Evolutionary conservation across 2,329 filamentous ascomycete genomes (phyloP), one percentile per base, ranked within the genome.

Genomic region (Diaporthe sp.): DNA sequence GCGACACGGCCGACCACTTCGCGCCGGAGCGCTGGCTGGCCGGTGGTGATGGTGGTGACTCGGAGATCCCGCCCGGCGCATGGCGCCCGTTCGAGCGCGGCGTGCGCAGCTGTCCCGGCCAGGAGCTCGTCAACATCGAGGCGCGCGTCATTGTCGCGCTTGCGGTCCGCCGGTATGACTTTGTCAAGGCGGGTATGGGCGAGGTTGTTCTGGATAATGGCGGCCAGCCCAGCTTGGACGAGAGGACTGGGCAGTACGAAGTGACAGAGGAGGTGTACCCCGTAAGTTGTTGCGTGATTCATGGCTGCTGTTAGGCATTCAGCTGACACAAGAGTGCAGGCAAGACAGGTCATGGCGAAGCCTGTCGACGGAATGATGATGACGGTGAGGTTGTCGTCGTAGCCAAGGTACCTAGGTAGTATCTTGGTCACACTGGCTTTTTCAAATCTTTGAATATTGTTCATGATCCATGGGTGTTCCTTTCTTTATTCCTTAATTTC

Each of bases 21-120:
- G 51, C 71, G 34, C 75, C 75, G 13, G 75, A 76, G 71, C 72
- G 72, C 20, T 74, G 72, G 72, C 25, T 71, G 51, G 44, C 44
- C 44, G 44, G 44, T 20, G 61, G 42, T 15, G 22, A 44, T 47
- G 47, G 3, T 8, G 34, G 49, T n/a, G 49, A 22, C 20, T 22
- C 49, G 49, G 49, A 6, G 9, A 51, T 51, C 49, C 49, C 49
- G 22, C 20, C 20, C 20, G 22, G 49, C 49, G 49, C 49, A 12
- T 51, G 49, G 49, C 49, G 49, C 20, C 49, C 49, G 49, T 51
- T n/a, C 49, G 49, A 51, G 49, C 49, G 49, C 49, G 49, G 49
- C 20, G 20, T 25, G 20, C 49, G 49, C 20, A 22, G 49, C 0
- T 51, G 49, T 12, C 20, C 49, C 6, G 49, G 20, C 49, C 20